Conservation (phyloP, 2,329 filamentous ascomycete species). For the Microcyclospora tardicrescens region DNA sequence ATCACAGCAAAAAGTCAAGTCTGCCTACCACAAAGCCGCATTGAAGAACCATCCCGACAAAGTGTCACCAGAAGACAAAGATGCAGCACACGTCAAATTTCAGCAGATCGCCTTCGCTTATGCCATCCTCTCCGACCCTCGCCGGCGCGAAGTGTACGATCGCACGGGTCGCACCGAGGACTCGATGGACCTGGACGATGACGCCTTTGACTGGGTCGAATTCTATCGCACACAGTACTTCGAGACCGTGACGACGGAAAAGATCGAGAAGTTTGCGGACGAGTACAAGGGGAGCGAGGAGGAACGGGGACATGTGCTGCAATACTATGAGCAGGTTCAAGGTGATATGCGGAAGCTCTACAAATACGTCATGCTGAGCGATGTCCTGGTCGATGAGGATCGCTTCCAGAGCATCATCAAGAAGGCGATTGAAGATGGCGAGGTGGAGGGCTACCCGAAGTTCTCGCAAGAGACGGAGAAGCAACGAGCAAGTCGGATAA, state of each 20-base stretch:
- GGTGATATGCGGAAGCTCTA: slow-evolving; percentile 71
- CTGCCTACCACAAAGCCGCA: slow-evolving; percentile 81
- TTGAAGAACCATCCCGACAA: slow-evolving; percentile 65
- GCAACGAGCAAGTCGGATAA: slow-evolving; percentile 30
- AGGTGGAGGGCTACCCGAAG: slow-evolving; percentile 51
- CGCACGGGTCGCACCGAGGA: slow-evolving; percentile 80
- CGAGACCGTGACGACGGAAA: slow-evolving; percentile 59
- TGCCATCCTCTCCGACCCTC: slow-evolving; percentile 74
- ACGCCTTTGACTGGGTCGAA: slow-evolving; percentile 73
- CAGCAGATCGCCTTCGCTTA: slow-evolving; percentile 90
- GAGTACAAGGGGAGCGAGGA: slow-evolving; percentile 79
- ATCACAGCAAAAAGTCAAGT: slow-evolving; percentile 68
- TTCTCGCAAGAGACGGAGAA: slow-evolving; percentile 59
- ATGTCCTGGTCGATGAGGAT: slow-evolving; percentile 71
- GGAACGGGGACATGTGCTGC: slow-evolving; percentile 64
- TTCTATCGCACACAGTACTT: slow-evolving; percentile 80
- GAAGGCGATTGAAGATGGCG: slow-evolving; percentile 56
- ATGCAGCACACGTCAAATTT: slow-evolving; percentile 65
- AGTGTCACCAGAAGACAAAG: slow-evolving; percentile 45
- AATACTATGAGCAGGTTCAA: slow-evolving; percentile 57
- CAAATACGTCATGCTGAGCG: slow-evolving; percentile 72
- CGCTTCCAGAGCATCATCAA: slow-evolving; percentile 73
- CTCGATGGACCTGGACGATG: slow-evolving; percentile 53
- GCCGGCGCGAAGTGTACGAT: slow-evolving; percentile 75
- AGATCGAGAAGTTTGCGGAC: slow-evolving; percentile 61